A percentile compares a stretch with the other conserved stretches of the same genome.
Conservation (phyloP, 805 yeast genomes). For the Saturnispora sanitii region DNA sequence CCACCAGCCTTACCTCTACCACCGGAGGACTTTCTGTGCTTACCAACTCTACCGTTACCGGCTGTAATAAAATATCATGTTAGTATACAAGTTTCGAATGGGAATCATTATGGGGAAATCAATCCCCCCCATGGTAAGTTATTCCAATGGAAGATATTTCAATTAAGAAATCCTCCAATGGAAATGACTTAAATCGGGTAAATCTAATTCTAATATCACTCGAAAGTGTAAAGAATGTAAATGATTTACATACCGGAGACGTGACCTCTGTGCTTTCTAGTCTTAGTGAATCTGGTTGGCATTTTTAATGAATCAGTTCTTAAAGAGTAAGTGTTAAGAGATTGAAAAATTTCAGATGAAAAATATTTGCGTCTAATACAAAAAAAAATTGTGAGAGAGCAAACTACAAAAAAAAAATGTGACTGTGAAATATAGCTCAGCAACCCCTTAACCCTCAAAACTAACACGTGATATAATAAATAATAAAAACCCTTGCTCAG, state of each 20-base stretch:
- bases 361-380: not conserved
- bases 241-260: constrained; percentile 78
- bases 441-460: constrained; percentile 8
- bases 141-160: not conserved
- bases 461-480: constrained; percentile 5
- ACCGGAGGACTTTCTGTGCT: constrained; percentile 99
- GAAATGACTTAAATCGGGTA: not conserved
- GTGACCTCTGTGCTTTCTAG: constrained; percentile 99
- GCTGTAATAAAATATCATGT: constrained; percentile 41
- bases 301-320: constrained; percentile 33
- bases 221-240: not conserved
- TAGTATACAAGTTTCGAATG: constrained; percentile 10
- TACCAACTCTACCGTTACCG: constrained; percentile 99
- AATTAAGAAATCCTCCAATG: not conserved
- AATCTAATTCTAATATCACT: not conserved
- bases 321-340: constrained; percentile 1
- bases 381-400: too few relatives aligned
- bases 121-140: constrained; percentile 9
- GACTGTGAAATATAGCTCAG: constrained; percentile 8
- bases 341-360: not conserved
- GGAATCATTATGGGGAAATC: constrained; percentile 8
- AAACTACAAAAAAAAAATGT: not conserved
- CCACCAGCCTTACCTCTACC: constrained; percentile 99
- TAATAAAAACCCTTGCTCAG: not conserved
- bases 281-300: constrained; percentile 99